Percentiles rank a stretch among this genome's conserved stretches.
These are phyloP conservation scores for Henckelia pumila DNA, from an alignment of 257 asterid genomes.

Conservation along the genomic window DNA sequence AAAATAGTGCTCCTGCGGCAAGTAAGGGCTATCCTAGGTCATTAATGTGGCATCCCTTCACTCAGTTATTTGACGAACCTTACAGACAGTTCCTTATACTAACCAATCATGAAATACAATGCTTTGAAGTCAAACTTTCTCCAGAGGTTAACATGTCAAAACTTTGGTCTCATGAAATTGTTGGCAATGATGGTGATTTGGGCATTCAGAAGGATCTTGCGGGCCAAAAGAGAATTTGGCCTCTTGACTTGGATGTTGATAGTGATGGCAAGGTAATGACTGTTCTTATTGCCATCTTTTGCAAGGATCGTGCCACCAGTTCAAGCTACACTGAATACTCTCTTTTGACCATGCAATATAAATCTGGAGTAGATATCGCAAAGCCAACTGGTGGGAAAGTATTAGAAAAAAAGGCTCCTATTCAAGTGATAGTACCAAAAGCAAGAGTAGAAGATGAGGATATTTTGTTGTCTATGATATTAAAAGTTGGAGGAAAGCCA, in stretches of 20 bases:
- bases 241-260: conserved; percentile 77
- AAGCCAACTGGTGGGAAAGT: conserved; percentile 56
- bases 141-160: conserved; percentile 43
- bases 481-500: conserved; percentile 87
- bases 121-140: conserved; percentile 53
- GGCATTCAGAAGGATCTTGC: conserved; percentile 90
- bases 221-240: conserved; percentile 92
- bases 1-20: conserved; percentile 40
- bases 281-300: conserved; percentile 79
- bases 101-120: conserved; percentile 73
- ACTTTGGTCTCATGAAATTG: conserved; percentile 86
- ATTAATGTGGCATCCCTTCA: conserved; percentile 65
- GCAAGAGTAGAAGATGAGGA: conserved; percentile 93
- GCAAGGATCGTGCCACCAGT: conserved; percentile 82
- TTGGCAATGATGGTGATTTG: conserved; percentile 76
- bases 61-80: conserved; percentile 39
- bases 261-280: conserved; percentile 78
- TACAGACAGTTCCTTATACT: conserved; percentile 70
- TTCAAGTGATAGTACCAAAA: conserved; percentile 92
- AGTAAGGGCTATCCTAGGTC: conserved; percentile 86
- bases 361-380: conserved; percentile 60
- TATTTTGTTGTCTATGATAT: conserved; percentile 77
- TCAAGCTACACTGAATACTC: conserved; percentile 97
- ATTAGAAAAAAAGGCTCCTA: conserved; percentile 79
- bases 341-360: conserved; percentile 89